phyloP scores from a whole-genome alignment of 148 eudicot species.

The Fallopia convolvulus region DNA sequence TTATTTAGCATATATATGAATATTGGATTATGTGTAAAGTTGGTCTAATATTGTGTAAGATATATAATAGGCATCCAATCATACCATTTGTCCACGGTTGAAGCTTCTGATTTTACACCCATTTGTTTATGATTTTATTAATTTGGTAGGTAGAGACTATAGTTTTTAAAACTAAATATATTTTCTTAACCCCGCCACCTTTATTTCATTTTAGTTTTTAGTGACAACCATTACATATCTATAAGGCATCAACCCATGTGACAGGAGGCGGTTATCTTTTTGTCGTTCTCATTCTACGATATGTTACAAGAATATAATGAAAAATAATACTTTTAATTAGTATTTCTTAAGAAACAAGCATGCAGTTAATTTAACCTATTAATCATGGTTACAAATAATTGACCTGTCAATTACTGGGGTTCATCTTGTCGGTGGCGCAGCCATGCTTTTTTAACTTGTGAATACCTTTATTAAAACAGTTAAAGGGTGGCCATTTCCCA shows the following conservation, averaged over 20 bases:
- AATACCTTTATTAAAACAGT: not conserved
- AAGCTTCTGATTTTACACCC: not conserved
- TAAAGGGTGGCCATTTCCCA: not conserved
- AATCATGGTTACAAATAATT: not conserved
- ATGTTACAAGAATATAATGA: not conserved
- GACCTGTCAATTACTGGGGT: not conserved
- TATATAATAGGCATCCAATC: not conserved
- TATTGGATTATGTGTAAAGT: not conserved
- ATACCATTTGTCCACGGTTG: not conserved
- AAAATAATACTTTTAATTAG: not conserved
- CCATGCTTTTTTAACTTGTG: not conserved
- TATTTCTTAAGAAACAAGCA: not conserved
- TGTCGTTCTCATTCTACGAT: not conserved
- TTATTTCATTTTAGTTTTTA: not conserved
- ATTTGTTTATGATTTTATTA: not conserved
- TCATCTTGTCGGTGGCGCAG: not conserved
- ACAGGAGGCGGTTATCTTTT: not conserved
- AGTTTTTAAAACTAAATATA: not conserved
- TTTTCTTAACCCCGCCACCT: not conserved
- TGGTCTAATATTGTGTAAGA: not conserved
- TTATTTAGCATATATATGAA: not conserved
- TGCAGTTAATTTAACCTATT: not conserved
- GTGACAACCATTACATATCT: not conserved
- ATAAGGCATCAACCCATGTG: constrained; percentile 4
- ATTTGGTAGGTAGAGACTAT: not conserved